phyloP scores from a whole-genome alignment of 345 rosid genomes.

The Excoecaria cochinchinensis region DNA sequence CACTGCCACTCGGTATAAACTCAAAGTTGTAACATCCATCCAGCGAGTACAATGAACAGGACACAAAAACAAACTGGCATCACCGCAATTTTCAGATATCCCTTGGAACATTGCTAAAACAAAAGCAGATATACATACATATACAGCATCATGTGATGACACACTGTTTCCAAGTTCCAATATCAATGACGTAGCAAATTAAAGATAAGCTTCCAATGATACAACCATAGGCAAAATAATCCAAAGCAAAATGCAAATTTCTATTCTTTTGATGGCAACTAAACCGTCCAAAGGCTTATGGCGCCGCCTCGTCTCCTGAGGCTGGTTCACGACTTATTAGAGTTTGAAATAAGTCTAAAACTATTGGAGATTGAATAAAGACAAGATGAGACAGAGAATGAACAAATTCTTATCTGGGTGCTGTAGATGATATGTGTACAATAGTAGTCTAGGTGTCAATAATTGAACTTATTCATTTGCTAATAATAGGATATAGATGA shows the following conservation, averaged over 20 bases:
- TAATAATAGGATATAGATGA: background rate
- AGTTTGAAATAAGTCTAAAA: background rate
- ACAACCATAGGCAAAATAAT: background rate
- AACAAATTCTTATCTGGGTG: background rate
- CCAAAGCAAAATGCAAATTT: background rate
- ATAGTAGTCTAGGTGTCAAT: background rate
- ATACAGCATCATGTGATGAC: background rate
- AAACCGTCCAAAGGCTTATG: conserved; percentile 11
- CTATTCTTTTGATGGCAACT: conserved; percentile 10
- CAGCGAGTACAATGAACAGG: conserved; percentile 16
- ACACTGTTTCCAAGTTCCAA: conserved; percentile 28
- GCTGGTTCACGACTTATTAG: background rate
- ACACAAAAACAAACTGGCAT: conserved; percentile 1
- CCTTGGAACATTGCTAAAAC: conserved; percentile 21
- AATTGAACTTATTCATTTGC: conserved; percentile 2
- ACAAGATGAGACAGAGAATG: background rate
- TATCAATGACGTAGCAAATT: conserved; percentile 22
- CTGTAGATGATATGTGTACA: background rate
- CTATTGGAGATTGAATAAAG: background rate
- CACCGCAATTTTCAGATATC: conserved; percentile 23
- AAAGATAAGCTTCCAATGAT: conserved; percentile 18
- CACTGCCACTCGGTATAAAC: conserved; percentile 6
- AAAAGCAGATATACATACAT: background rate
- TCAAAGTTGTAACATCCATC: conserved; percentile 14
- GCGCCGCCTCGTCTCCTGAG: conserved; percentile 24